A percentile compares a stretch with the other conserved stretches of the same genome.
These are phyloP conservation scores for Lepidium africanum DNA, from an alignment of 345 rosid species.

Conservation along the genomic window DNA sequence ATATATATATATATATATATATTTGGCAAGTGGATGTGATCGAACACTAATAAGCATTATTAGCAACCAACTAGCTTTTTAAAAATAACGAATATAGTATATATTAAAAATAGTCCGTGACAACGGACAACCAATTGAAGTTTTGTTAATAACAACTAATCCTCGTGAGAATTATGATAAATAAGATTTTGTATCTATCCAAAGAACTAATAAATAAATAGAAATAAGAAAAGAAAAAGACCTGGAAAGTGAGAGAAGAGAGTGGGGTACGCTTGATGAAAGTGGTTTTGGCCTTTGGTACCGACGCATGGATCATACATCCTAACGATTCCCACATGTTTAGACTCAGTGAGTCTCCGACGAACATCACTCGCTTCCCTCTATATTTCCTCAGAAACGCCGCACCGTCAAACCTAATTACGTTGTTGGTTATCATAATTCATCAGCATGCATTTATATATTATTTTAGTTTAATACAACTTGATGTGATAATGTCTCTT, in stretches of 20 bases:
- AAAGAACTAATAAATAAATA: not conserved
- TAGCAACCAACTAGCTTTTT: constrained; percentile 15
- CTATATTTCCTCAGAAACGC: constrained; percentile 60
- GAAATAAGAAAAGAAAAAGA: constrained; percentile 3
- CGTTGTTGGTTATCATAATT: not conserved
- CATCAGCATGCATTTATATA: not conserved
- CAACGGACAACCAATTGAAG: not conserved
- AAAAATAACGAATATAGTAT: not conserved
- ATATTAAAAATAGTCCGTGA: constrained; percentile 19
- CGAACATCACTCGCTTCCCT: constrained; percentile 94
- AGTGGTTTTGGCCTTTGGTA: constrained; percentile 53
- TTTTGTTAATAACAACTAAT: constrained; percentile 19
- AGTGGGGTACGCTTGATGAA: constrained; percentile 41
- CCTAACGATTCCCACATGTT: constrained; percentile 97
- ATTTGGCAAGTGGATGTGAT: constrained; percentile 19
- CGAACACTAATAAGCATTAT: constrained; percentile 12
- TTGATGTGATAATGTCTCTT: not conserved
- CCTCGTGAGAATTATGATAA: constrained; percentile 15
- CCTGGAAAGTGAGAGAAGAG: constrained; percentile 63
- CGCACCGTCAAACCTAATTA: constrained; percentile 64
- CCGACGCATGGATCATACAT: constrained; percentile 93
- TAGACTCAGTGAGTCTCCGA: constrained; percentile 95
- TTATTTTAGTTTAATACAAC: not conserved
- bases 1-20: not conserved
- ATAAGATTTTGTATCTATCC: constrained; percentile 16